These are phyloP conservation scores for Astrephomene gubernaculifera DNA, from an alignment of 139 green algal species.

Conservation along the genomic window DNA sequence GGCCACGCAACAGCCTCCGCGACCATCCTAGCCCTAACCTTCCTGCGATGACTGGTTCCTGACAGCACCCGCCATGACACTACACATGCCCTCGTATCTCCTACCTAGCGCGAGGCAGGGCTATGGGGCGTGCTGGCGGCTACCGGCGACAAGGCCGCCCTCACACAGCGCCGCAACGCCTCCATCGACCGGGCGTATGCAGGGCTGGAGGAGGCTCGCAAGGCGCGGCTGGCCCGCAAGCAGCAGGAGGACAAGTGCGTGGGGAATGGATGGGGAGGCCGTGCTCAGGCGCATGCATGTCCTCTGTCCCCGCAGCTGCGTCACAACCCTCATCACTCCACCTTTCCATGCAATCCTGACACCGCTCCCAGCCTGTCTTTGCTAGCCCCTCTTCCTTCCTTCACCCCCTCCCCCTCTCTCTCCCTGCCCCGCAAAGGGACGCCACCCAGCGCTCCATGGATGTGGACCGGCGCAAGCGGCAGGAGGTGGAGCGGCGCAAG, in stretches of 20 bases:
- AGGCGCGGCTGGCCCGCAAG: slow-evolving; percentile 50
- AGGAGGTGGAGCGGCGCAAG: slow-evolving; percentile 58
- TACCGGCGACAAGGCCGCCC: slow-evolving; percentile 43
- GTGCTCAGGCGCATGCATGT: background rate
- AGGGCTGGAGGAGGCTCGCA: slow-evolving; percentile 43
- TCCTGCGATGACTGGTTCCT: no score
- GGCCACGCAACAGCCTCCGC: no score
- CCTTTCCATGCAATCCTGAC: no score
- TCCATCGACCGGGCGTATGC: slow-evolving; percentile 61
- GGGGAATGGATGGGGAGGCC: background rate
- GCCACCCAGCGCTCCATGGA: slow-evolving; percentile 63
- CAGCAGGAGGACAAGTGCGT: slow-evolving; percentile 64
- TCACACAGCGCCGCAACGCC: slow-evolving; percentile 54
- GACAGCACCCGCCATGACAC: background rate
- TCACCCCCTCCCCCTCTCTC: background rate
- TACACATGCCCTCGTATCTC: background rate
- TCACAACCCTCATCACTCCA: background rate
- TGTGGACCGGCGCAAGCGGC: slow-evolving; percentile 52
- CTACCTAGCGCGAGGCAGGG: slow-evolving; percentile 47
- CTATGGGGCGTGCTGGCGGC: slow-evolving; percentile 61
- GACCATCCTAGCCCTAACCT: no score
- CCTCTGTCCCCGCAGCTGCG: background rate
- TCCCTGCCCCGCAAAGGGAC: slow-evolving; percentile 36
- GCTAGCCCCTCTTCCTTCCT: background rate
- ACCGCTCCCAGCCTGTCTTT: background rate